Conservation (phyloP, 1,284 basidiomycete species). For the Rhodotorula sp. region DNA sequence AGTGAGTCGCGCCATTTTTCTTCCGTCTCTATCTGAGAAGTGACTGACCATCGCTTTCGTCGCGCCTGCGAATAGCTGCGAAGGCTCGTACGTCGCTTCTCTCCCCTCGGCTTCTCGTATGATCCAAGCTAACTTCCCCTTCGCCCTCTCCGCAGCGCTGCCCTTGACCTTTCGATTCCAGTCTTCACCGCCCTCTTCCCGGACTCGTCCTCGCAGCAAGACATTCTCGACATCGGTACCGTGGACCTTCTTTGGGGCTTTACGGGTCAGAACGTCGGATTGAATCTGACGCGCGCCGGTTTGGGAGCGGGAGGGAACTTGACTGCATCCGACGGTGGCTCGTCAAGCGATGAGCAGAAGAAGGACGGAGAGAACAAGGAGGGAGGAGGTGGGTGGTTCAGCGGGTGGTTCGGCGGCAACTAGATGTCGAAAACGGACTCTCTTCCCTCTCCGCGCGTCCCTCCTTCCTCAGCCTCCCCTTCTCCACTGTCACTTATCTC, state of each 20-base stretch:
- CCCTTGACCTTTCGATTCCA: slow-evolving; percentile 22
- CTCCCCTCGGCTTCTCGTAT: no score
- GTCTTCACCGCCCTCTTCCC: slow-evolving; percentile 12
- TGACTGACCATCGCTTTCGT: neutral
- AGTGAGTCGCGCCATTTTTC: neutral
- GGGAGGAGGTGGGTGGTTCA: neutral
- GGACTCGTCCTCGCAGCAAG: neutral
- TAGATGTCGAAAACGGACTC: neutral
- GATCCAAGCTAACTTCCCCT: no score
- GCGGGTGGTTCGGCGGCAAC: no score
- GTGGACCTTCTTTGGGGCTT: slow-evolving; percentile 22
- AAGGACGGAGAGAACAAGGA: neutral
- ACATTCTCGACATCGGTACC: slow-evolving; percentile 3
- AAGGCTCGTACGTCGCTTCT: slow-evolving; percentile 1
- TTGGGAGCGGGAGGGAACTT: no score
- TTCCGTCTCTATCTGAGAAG: no score
- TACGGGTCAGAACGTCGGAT: slow-evolving; percentile 1
- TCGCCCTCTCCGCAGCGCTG: neutral
- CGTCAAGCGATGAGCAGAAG: neutral
- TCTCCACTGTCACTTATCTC: no score
- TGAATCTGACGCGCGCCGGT: no score
- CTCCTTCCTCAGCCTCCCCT: no score
- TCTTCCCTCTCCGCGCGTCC: no score
- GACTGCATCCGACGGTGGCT: neutral
- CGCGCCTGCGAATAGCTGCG: neutral